Evolutionary conservation across 768 basidiomycete species (phyloP).

Genomic region (Lentinula aciculospora): DNA sequence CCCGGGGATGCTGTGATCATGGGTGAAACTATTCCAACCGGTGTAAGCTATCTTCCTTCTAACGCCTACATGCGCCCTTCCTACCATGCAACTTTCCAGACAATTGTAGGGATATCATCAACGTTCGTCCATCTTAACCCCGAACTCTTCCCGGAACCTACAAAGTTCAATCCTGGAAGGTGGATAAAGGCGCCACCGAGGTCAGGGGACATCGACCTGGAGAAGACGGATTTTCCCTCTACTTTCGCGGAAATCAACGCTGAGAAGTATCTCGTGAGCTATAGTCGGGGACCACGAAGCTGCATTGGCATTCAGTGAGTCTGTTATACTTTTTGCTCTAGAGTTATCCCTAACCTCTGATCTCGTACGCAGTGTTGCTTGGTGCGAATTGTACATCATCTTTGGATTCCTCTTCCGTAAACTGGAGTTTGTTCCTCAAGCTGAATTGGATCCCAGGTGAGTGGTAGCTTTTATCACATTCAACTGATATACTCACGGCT

Average conservation of each 20-base stretch:
- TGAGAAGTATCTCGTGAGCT: conserved; percentile 20
- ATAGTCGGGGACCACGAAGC: conserved; percentile 18
- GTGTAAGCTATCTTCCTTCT: conserved; percentile 13
- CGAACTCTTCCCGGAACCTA: conserved; percentile 16
- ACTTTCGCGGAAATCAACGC: conserved; percentile 5
- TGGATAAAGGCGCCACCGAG: conserved; percentile 13
- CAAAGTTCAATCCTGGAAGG: conserved; percentile 17
- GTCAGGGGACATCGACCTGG: neutral
- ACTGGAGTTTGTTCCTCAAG: conserved; percentile 12
- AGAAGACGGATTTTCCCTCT: neutral
- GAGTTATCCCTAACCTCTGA: neutral
- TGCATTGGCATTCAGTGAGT: conserved; percentile 20
- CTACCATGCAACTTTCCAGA: conserved; percentile 8
- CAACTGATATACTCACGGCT: too few relatives aligned
- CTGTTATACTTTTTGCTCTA: neutral
- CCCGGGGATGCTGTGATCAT: conserved; percentile 13
- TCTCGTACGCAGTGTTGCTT: conserved; percentile 14
- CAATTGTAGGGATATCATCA: conserved; percentile 17
- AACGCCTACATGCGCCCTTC: neutral
- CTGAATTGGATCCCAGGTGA: neutral
- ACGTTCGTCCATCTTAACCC: conserved; percentile 16
- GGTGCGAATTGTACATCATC: conserved; percentile 16
- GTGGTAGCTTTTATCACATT: too few relatives aligned
- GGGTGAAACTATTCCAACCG: conserved; percentile 16
- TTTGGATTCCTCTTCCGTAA: conserved; percentile 21